Base-by-base conservation (phyloP, 2,329 filamentous ascomycete species). In the Pseudogymnoascus sp. region DNA sequence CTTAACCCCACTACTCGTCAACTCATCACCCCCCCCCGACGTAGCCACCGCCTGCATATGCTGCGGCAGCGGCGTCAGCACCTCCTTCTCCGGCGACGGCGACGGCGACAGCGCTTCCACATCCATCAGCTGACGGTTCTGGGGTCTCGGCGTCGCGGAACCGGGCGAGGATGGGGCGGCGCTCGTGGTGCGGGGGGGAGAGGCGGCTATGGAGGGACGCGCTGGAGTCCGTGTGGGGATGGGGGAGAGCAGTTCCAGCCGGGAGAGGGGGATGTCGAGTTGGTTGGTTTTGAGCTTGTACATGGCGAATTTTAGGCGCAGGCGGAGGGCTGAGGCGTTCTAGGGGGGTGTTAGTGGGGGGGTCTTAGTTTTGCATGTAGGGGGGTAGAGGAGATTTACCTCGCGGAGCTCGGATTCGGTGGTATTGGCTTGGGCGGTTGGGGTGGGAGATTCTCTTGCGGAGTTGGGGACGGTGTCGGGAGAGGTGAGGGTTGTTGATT, bases 281-380 rank as follows among this genome's bases (percentile, higher is more conserved):
- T 92, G 89, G 64, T 88, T 85, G 1, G 89, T 92, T 63, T 81
- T 82, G 67, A 92, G 79, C 75, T 92, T 92, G 78, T 91, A 92
- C 70, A 82, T 83, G 12, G 88, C 89, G 19, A 91, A 81, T 28
- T 83, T 80, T 14, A 92, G 82, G n/a, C 88, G 82, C 8, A 90
- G 80, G 60, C 82, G 82, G 49, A 92, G 78, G 58, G 85, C 82
- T 70, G 88, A 83, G 19, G 85, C 86, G 74, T 83, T 82, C 81
- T 89, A 72, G 35, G 4, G 6, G n/a, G 23, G 11, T 5, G 19
- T 63, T 45, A 63, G 62, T 25, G 7, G 33, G 41, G 22, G 11
- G 5, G 59, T 5, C n/a, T 28, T 35, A 14, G 8, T n/a, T 19
- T 58, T 5, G 14, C 2, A 35, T 8, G 39, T 9, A 6, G 16